These are phyloP conservation scores for Boletellus ananas DNA, from an alignment of 768 basidiomycete species.

Conservation along the genomic window DNA sequence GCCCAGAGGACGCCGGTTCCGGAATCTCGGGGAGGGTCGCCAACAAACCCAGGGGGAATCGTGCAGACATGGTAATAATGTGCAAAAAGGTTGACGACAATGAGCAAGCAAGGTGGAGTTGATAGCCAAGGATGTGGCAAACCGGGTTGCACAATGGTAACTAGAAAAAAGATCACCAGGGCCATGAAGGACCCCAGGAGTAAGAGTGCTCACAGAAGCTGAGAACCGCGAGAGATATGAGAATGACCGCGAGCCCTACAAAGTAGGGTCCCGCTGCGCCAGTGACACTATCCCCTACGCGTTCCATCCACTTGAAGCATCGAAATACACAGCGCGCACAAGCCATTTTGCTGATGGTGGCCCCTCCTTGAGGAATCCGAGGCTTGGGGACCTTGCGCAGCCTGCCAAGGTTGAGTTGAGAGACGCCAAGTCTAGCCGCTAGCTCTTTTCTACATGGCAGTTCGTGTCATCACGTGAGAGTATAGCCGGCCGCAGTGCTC, in stretches of 20 bases:
- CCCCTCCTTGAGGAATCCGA: too few relatives aligned
- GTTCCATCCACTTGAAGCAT: conserved; percentile 68
- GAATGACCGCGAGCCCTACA: conserved; percentile 69
- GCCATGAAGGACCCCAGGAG: background rate
- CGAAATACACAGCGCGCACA: conserved; percentile 39
- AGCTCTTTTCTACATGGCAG: background rate
- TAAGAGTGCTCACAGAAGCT: conserved; percentile 69
- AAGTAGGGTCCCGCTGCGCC: conserved; percentile 93
- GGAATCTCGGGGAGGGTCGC: conserved; percentile 46
- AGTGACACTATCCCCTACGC: conserved; percentile 72
- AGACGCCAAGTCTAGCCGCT: too few relatives aligned
- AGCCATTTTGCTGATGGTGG: conserved; percentile 14
- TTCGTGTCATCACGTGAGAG: conserved; percentile 1
- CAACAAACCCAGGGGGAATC: conserved; percentile 73
- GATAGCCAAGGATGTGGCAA: conserved; percentile 57
- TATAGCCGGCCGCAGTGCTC: background rate
- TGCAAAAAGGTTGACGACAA: conserved; percentile 68
- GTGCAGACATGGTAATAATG: conserved; percentile 89
- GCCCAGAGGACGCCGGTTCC: conserved; percentile 59
- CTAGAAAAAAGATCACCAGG: conserved; percentile 36
- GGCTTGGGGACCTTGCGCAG: too few relatives aligned
- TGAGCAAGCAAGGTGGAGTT: conserved; percentile 67
- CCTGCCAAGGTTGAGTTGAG: too few relatives aligned
- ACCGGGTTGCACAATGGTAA: conserved; percentile 71
- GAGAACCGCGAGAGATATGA: conserved; percentile 64